Conservation (phyloP, 2,329 filamentous ascomycete species). For the Emmonsia crescens region DNA sequence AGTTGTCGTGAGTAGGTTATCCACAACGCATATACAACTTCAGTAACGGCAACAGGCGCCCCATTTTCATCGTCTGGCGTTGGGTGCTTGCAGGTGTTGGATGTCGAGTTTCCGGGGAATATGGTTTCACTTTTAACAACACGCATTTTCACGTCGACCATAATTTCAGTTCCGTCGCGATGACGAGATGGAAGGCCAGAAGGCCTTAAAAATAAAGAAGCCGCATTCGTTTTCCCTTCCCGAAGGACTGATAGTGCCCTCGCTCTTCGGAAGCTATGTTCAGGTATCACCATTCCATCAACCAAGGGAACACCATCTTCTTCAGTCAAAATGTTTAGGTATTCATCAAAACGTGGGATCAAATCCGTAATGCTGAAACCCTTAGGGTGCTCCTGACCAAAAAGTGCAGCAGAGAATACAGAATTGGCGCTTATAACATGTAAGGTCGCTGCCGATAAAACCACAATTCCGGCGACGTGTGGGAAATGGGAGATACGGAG, state of each 20-base stretch:
- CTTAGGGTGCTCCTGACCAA: constrained; percentile 76
- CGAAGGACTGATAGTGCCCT: constrained; percentile 72
- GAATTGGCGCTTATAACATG: constrained; percentile 86
- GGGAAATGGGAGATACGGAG: constrained; percentile 88
- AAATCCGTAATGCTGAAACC: constrained; percentile 68
- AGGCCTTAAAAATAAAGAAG: constrained; percentile 68
- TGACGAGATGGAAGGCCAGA: constrained; percentile 78
- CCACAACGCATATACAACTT: constrained; percentile 92
- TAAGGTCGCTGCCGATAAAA: constrained; percentile 68
- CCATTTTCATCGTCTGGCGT: constrained; percentile 40
- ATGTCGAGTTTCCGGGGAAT: constrained; percentile 46
- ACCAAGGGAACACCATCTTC: constrained; percentile 74
- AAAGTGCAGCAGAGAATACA: constrained; percentile 84
- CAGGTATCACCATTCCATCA: constrained; percentile 93
- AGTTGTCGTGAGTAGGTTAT: constrained; percentile 92
- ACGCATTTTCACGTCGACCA: constrained; percentile 91
- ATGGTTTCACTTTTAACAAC: constrained; percentile 82
- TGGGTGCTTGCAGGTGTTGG: constrained; percentile 54
- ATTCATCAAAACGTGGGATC: constrained; percentile 76
- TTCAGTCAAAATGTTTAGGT: constrained; percentile 69
- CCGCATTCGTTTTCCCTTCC: constrained; percentile 69
- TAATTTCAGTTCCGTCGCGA: constrained; percentile 81
- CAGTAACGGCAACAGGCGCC: constrained; percentile 45
- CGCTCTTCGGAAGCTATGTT: constrained; percentile 88
- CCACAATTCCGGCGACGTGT: constrained; percentile 93